Evolutionary conservation across 75 land plant genomes (phyloP), one percentile per base, ranked within the genome.

Genomic region (Gnetum montanum): DNA sequence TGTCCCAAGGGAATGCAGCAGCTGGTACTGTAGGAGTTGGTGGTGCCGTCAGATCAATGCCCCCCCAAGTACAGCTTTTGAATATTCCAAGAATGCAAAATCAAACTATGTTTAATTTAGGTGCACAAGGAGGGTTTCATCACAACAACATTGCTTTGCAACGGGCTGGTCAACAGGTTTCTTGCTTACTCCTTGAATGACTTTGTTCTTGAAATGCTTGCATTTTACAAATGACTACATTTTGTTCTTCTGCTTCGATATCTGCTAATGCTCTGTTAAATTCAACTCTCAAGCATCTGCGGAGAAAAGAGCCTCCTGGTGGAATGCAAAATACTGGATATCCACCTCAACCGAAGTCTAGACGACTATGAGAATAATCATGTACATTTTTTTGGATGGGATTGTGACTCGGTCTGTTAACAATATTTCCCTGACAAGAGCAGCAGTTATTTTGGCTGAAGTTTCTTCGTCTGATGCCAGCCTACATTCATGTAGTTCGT

Each of bases 251-350:
- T n/a, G n/a, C n/a, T n/a, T n/a, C n/a, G n/a, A n/a, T n/a, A n/a
- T 36, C 10, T 23, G 27, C 24, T 29, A 38, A 35, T 3, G 8
- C 38, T 28, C 19, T 49, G 24, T 10, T 40, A 19, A 41, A 37
- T n/a, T n/a, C 46, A 20, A 53, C 60, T 20, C 12, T 64, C 40
- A 15, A 34, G 43, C 72, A 85, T 82, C 31, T 78, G 54, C 69
- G 83, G 58, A 70, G 90, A 45, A 82, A 78, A 62, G 90, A 86
- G 38, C 66, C 63, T 8, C 68, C 68, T 36, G 61, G 57, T 68
- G 87, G 83, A n/a, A 64, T 74, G 72, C 60, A 64, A 15, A 75
- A 75, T 47, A 31, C 79, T 43, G 82, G 79, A 48, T 82, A 86
- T 52, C 77, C 72, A 26, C 78, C 77, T 0, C 80, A 60, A 22